Percentiles rank a stretch among this genome's conserved stretches.
phyloP scores from a whole-genome alignment of 306 rosid genomes.

The Medicago ruthenica region DNA sequence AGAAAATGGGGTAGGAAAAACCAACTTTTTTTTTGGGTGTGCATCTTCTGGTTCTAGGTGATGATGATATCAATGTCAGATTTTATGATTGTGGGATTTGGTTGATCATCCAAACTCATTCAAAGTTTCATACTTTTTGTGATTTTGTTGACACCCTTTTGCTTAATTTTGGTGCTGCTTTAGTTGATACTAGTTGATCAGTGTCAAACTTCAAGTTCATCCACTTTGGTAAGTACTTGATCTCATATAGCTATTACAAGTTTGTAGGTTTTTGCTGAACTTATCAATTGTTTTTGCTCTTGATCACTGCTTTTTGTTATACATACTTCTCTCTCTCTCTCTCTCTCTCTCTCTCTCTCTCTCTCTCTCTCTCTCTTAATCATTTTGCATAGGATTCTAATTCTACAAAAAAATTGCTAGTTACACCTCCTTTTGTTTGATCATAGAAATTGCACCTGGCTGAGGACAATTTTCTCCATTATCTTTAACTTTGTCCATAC shows the following conservation, averaged over 20 bases:
- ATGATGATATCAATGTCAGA: slow-evolving; percentile 44
- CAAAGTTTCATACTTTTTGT: slow-evolving; percentile 40
- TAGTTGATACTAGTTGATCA: slow-evolving; percentile 40
- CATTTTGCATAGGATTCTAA: slow-evolving; percentile 35
- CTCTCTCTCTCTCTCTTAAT: slow-evolving; percentile 39
- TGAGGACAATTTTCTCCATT: slow-evolving; percentile 11
- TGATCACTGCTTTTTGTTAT: slow-evolving; percentile 32
- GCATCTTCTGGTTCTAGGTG: slow-evolving; percentile 45
- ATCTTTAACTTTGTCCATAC: background rate
- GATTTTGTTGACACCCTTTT: slow-evolving; percentile 48
- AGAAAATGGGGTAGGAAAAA: slow-evolving; percentile 59
- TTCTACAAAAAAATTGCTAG: background rate
- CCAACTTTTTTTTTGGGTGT: slow-evolving; percentile 15
- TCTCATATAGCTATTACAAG: slow-evolving; percentile 31
- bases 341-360: slow-evolving; percentile 43
- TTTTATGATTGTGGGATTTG: slow-evolving; percentile 46
- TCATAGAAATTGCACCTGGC: background rate
- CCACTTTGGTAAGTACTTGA: slow-evolving; percentile 53
- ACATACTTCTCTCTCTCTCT: slow-evolving; percentile 31
- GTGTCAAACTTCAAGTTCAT: slow-evolving; percentile 39
- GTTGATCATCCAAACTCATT: slow-evolving; percentile 55
- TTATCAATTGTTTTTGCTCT: slow-evolving; percentile 33
- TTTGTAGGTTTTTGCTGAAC: slow-evolving; percentile 31
- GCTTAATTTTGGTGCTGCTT: slow-evolving; percentile 37
- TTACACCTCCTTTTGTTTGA: background rate